These are phyloP conservation scores for Trichopus zeylanicus DNA, from an alignment of 116 monocot genomes.

Conservation along the genomic window DNA sequence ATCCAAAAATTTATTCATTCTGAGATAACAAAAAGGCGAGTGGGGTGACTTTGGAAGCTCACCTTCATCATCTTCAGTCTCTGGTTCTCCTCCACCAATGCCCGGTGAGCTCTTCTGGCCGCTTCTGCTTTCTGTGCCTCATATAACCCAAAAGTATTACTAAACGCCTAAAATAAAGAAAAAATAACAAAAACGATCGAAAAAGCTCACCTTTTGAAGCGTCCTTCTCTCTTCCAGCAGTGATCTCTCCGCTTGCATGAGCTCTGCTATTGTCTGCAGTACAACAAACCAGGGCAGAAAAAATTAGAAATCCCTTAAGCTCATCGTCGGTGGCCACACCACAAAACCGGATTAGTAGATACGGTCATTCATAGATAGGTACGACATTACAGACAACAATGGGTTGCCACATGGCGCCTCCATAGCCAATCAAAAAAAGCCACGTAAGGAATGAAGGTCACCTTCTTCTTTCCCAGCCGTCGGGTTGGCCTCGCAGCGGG, in stretches of 20 bases:
- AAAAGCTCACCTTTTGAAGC: slow-evolving; percentile 10
- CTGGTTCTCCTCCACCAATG: slow-evolving; percentile 1
- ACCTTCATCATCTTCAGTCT: slow-evolving; percentile 7
- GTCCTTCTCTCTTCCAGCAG: slow-evolving; percentile 8
- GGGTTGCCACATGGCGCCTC: no score
- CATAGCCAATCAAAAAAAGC: no score
- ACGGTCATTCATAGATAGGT: no score
- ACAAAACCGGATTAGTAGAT: neutral
- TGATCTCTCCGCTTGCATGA: slow-evolving; percentile 13
- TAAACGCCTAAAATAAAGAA: neutral
- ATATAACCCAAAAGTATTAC: neutral
- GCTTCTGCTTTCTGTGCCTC: neutral
- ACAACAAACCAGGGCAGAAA: neutral
- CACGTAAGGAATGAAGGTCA: neutral
- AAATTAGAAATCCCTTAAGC: neutral
- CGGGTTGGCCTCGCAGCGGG: neutral
- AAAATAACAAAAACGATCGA: neutral
- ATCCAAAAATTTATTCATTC: no score
- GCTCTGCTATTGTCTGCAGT: slow-evolving; percentile 14
- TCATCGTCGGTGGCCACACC: neutral
- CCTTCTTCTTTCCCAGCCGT: neutral
- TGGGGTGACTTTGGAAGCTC: neutral
- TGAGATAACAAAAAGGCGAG: neutral
- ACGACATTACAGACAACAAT: no score
- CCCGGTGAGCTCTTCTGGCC: neutral